Base-by-base conservation (phyloP, 495 filamentous ascomycete genomes). In the Trichoderma parareesei region DNA sequence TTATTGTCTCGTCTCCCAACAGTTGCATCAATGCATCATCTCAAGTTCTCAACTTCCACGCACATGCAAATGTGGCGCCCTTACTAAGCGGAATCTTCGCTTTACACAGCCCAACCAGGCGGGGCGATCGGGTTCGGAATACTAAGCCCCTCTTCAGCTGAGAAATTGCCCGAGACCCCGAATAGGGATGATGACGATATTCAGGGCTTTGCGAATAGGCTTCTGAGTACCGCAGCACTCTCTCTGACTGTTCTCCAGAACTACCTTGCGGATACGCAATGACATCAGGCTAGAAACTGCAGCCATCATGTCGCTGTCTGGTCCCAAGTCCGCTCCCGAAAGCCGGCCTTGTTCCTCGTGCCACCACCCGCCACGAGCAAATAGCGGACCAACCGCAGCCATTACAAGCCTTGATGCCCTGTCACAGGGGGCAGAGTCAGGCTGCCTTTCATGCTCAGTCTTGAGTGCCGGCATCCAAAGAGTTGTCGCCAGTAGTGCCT, bases 101-200 rank as follows among this genome's bases (percentile, higher is more conserved):
- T 4, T 6, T 4, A 27, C 27, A 27, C 27, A 35, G 27, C 53
- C 33, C 8, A 35, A 57, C 33, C 27, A 57, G 37, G 53, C 27
- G 53, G 53, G 53, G 53, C 11, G 27, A 35, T 57, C 53, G 53
- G 53, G 53, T n/a, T 37, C 53, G 53, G 53, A 14, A 57, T 41
- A 6, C 11, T 41, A 9, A 49, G 43, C 46, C 53, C 11, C 33
- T 57, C 53, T 57, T 6, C 1, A 57, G 33, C 20, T 57, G 53
- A 57, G 27, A 27, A 27, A 14, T 11, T 16, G 16, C 53, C 53
- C 44, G 44, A 48, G 44, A 16, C 44, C 44, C 44, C 44, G 44
- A 48, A 14, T 16, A 3, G 9, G 20, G 9, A 16, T 3, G 9
- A 14, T 57, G 53, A 38, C 27, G 27, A 37, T 57, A 57, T 48